phyloP scores from a whole-genome alignment of 2,329 filamentous ascomycete genomes.

The Bipolaris gigantea region DNA sequence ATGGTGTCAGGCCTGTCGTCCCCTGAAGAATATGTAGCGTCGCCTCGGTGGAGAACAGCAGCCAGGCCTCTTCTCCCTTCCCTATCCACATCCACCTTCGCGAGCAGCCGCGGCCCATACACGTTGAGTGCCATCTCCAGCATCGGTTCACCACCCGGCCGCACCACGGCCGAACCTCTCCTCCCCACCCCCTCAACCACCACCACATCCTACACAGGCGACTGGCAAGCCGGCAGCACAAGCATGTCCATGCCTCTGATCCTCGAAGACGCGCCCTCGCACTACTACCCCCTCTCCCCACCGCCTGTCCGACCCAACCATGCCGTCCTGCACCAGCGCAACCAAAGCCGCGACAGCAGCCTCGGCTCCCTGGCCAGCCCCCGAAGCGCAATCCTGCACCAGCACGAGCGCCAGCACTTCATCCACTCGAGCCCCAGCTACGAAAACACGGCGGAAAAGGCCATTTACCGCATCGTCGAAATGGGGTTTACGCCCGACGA shows the following conservation, averaged over 20 bases:
- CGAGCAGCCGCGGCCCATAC: constrained; percentile 24
- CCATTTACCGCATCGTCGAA: constrained; percentile 60
- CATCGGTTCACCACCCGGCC: constrained; percentile 13
- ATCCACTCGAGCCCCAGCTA: constrained; percentile 40
- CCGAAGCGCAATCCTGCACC: constrained; percentile 25
- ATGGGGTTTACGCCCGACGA: constrained; percentile 61
- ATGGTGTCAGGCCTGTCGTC: constrained; percentile 29
- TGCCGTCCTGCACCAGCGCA: neutral
- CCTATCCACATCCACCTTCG: constrained; percentile 34
- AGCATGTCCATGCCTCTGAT: constrained; percentile 40
- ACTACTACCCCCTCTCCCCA: constrained; percentile 16
- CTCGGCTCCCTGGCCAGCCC: constrained; percentile 6
- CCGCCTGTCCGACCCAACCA: constrained; percentile 8
- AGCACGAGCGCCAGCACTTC: constrained; percentile 38
- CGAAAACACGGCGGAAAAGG: constrained; percentile 59
- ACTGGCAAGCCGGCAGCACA: constrained; percentile 26
- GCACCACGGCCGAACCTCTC: constrained; percentile 29
- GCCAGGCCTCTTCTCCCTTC: constrained; percentile 38
- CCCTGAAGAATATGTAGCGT: constrained; percentile 25
- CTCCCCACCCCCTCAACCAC: constrained; percentile 39
- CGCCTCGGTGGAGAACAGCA: constrained; percentile 24
- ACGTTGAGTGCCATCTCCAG: constrained; percentile 2
- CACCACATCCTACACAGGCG: constrained; percentile 27
- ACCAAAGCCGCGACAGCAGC: constrained; percentile 2
- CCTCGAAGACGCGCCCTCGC: constrained; percentile 26